Evolutionary conservation across 169 alveolate species (phyloP).

Genomic region (Plasmodium sp.): DNA sequence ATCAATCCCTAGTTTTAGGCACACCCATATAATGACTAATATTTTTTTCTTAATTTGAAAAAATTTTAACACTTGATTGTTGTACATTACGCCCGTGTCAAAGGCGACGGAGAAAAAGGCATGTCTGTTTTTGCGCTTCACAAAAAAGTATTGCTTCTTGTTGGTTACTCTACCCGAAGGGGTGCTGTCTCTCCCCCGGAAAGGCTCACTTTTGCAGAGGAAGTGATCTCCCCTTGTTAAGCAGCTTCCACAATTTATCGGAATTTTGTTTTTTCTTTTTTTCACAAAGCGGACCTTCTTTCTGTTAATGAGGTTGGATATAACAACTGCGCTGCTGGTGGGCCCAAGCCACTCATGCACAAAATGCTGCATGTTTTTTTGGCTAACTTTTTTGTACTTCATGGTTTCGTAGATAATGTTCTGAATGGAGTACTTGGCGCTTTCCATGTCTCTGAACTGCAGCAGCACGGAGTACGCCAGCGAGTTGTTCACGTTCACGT

Average conservation of each 20-base stretch:
- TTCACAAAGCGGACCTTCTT: constrained; percentile 42
- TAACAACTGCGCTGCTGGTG: constrained; percentile 58
- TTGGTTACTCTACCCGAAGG: not conserved
- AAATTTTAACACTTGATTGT: constrained; percentile 50
- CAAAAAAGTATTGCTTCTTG: not conserved
- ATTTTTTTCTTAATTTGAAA: constrained; percentile 49
- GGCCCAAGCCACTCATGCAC: constrained; percentile 63
- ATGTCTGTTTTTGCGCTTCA: constrained; percentile 32
- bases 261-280: constrained; percentile 25
- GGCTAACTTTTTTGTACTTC: constrained; percentile 27
- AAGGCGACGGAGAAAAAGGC: constrained; percentile 51
- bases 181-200: not conserved
- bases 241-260: not conserved
- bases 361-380: constrained; percentile 23
- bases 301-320: constrained; percentile 45
- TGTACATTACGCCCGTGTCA: constrained; percentile 64
- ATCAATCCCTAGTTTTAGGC: constrained; percentile 62
- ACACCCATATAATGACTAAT: constrained; percentile 56
- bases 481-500: constrained; percentile 31
- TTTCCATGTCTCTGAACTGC: constrained; percentile 57
- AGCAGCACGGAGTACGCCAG: constrained; percentile 9
- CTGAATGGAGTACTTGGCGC: constrained; percentile 50
- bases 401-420: constrained; percentile 60
- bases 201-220: not conserved
- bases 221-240: not conserved